Evolutionary conservation across 192 early-diverging fungal genomes (phyloP).

Genomic region (Geranomyces variabilis): DNA sequence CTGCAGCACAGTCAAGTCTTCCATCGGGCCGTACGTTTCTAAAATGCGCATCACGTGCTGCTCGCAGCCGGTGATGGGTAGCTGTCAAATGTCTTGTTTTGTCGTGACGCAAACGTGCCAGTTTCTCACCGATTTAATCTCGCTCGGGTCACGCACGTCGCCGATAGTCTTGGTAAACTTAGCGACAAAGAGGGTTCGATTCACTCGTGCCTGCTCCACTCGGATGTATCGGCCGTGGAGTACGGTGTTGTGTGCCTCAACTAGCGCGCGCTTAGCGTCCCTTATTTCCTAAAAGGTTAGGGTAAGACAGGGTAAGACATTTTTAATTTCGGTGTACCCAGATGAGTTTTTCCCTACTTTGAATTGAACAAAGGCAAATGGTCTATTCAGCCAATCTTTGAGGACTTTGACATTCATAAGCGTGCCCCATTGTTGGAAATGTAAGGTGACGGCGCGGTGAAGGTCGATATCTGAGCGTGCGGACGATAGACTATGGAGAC

Average conservation of each 20-base stretch:
- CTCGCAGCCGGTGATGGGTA: too few species aligned
- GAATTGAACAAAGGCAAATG: conserved; percentile 82
- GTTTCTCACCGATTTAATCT: conserved; percentile 15
- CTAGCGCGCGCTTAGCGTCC: conserved; percentile 63
- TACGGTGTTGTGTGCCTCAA: conserved; percentile 68
- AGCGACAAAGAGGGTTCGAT: conserved; percentile 69
- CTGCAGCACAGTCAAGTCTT: conserved; percentile 61
- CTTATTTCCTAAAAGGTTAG: conserved; percentile 52
- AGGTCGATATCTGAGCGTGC: conserved; percentile 56
- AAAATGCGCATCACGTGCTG: conserved; percentile 46
- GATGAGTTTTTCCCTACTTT: conserved; percentile 42
- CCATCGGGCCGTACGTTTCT: conserved; percentile 60
- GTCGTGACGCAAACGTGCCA: background rate
- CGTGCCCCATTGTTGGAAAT: conserved; percentile 68
- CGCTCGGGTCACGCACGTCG: conserved; percentile 40
- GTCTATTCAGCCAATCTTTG: conserved; percentile 71
- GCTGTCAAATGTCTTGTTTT: too few species aligned
- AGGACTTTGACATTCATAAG: conserved; percentile 73
- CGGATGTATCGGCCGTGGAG: conserved; percentile 71
- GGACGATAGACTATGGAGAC: conserved; percentile 53
- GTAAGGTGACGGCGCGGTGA: conserved; percentile 53
- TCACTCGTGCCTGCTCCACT: conserved; percentile 76
- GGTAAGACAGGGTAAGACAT: background rate
- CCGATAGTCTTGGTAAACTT: conserved; percentile 45
- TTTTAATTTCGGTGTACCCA: background rate